phyloP scores from a whole-genome alignment of 2,329 filamentous ascomycete species.

The Blastomyces gilchristii region DNA sequence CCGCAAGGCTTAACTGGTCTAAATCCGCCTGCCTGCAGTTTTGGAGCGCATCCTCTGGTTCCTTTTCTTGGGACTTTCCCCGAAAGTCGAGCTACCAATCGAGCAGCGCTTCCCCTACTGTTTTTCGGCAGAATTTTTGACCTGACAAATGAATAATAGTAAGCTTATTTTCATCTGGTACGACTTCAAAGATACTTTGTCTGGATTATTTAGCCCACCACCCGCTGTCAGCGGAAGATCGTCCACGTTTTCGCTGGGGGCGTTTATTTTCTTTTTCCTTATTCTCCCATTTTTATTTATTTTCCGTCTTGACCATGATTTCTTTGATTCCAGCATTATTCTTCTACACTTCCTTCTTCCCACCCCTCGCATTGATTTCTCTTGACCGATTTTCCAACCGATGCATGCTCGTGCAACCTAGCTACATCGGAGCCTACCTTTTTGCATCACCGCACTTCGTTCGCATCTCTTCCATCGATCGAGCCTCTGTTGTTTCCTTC shows the following conservation, averaged over 20 bases:
- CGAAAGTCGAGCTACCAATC: constrained; percentile 15
- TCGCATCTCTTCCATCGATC: constrained; percentile 1
- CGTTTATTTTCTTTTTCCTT: constrained; percentile 6
- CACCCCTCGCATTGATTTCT: not conserved
- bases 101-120: constrained; percentile 7
- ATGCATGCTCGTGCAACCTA: constrained; percentile 12
- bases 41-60: constrained; percentile 4
- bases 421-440: constrained; percentile 7
- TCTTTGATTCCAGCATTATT: not conserved
- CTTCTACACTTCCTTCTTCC: not conserved
- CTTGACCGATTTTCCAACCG: constrained; percentile 6
- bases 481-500: constrained; percentile 1
- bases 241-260: constrained; percentile 12
- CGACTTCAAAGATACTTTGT: constrained; percentile 13
- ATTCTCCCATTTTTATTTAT: constrained; percentile 5
- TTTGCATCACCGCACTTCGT: constrained; percentile 1
- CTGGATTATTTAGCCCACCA: constrained; percentile 4
- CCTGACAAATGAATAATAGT: constrained; percentile 20
- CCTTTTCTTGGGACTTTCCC: constrained; percentile 7
- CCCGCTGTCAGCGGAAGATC: constrained; percentile 13
- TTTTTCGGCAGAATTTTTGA: constrained; percentile 7
- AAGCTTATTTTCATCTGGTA: constrained; percentile 19
- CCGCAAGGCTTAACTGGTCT: constrained; percentile 6
- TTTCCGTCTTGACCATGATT: constrained; percentile 4
- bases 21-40: constrained; percentile 4